Base-by-base conservation (phyloP, 257 asterid species). In the Solanum sparsipilum region DNA sequence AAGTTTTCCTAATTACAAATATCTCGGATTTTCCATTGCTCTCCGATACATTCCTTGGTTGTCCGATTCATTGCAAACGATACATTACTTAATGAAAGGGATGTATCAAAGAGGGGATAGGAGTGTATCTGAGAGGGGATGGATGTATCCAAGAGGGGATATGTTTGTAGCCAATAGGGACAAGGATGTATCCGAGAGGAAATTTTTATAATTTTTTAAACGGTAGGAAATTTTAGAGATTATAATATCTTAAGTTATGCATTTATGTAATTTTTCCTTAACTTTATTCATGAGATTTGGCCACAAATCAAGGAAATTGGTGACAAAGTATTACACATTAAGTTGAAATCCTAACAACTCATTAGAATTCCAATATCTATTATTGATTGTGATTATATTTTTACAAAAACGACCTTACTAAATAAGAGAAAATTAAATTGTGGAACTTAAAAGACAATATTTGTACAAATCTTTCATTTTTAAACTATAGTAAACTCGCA, bases 11-110 rank as follows among this genome's bases (percentile, higher is more conserved):
- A 56, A 18, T 56, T 56, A 56, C 4, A 56, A 18, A 7, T 56
- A 56, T 56, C 65, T 56, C 2, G 0, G 1, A 20, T 56, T 56
- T 20, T 56, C 0, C 65, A 56, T 56, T 56, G 0, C 2, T 56
- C 65, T 56, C 9, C 0, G 10, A 56, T 0, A 18, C 23, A 56
- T 18, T 56, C 4, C 4, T 56, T 56, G 65, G n/a, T 56, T 18
- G n/a, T 56, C 9, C 9, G 10, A 18, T 56, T 56, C 4, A 56
- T 56, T 56, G 65, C 2, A 18, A 56, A 6, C n/a, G 1, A 18
- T 6, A 56, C n/a, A 56, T 56, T 56, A 56, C n/a, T 56, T 18
- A 56, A 18, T 56, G 10, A 56, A 56, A 56, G 10, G 4, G n/a
- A 56, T 56, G 9, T 6, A 56, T 56, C 0, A 56, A 52, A 56